Percentiles rank a stretch among this genome's conserved stretches.
phyloP scores from a whole-genome alignment of 2,329 filamentous ascomycete species.

The Monosporascus sp. region DNA sequence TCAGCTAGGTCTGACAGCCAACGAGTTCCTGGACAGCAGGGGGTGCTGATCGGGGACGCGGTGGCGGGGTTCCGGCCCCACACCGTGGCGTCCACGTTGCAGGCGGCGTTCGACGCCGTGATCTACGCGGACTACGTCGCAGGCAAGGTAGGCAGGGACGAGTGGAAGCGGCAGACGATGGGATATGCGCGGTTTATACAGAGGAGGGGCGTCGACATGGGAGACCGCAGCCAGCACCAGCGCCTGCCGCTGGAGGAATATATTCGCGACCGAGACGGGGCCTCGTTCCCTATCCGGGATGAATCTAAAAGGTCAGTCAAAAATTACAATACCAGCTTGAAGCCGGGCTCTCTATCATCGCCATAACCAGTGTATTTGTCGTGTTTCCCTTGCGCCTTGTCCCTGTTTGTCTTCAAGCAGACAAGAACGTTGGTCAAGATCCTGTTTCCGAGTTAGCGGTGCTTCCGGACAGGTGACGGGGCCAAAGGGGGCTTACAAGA shows the following conservation, averaged over 20 bases:
- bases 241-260: constrained; percentile 26
- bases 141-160: constrained; percentile 23
- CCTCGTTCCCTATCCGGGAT: constrained; percentile 18
- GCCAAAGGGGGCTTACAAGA: constrained; percentile 46
- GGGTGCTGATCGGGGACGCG: constrained; percentile 38
- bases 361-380: constrained; percentile 50
- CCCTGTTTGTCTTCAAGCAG: constrained; percentile 58
- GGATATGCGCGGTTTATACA: constrained; percentile 30
- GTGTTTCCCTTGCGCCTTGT: constrained; percentile 57
- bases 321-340: constrained; percentile 52
- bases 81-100: constrained; percentile 37
- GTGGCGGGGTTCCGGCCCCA: constrained; percentile 40
- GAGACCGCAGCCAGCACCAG: constrained; percentile 28
- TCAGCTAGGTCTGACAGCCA: no score
- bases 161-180: constrained; percentile 30
- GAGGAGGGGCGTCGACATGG: constrained; percentile 30
- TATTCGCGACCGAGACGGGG: constrained; percentile 29
- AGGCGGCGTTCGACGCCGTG: constrained; percentile 33
- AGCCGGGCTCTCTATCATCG: constrained; percentile 60
- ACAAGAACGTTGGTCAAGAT: constrained; percentile 56
- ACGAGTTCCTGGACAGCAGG: constrained; percentile 31
- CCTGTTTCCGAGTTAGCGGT: constrained; percentile 31
- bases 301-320: no score
- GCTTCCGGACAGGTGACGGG: no score
- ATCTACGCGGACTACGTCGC: constrained; percentile 28